Evolutionary conservation across 2,329 filamentous ascomycete genomes (phyloP).

Genomic region (Ilyonectria robusta): DNA sequence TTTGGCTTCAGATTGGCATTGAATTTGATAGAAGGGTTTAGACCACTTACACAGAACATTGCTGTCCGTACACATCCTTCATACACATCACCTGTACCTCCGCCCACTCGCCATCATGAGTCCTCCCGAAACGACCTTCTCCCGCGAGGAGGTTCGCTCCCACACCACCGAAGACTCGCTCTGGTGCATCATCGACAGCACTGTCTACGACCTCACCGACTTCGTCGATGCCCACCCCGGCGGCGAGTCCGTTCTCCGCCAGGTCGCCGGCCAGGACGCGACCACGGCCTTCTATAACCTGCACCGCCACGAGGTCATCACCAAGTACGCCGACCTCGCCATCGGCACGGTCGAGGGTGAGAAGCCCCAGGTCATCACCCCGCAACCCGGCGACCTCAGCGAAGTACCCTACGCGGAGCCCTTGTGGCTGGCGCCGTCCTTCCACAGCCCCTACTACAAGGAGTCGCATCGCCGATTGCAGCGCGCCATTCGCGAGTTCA

Average conservation of each 20-base stretch:
- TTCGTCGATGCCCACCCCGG: slow-evolving; percentile 90
- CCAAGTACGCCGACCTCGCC: slow-evolving; percentile 82
- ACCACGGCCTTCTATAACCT: slow-evolving; percentile 92
- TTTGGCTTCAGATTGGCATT: background rate
- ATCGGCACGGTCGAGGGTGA: slow-evolving; percentile 84
- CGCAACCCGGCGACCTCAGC: slow-evolving; percentile 79
- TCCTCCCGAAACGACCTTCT: slow-evolving; percentile 64
- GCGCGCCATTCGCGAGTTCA: slow-evolving; percentile 79
- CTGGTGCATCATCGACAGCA: slow-evolving; percentile 89
- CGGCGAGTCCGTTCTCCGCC: slow-evolving; percentile 82
- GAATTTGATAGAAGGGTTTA: background rate
- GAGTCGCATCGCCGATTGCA: slow-evolving; percentile 80
- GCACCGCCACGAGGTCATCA: slow-evolving; percentile 89
- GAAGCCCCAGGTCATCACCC: slow-evolving; percentile 79
- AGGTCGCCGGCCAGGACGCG: slow-evolving; percentile 86
- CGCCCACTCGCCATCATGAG: slow-evolving; percentile 46
- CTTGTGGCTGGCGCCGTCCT: slow-evolving; percentile 83
- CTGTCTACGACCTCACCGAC: slow-evolving; percentile 88
- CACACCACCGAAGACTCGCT: slow-evolving; percentile 83
- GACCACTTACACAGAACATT: background rate
- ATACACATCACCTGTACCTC: background rate
- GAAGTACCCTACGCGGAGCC: slow-evolving; percentile 88
- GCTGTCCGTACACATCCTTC: background rate
- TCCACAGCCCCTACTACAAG: slow-evolving; percentile 85
- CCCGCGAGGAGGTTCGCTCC: slow-evolving; percentile 78